Base-by-base conservation (phyloP, 2,329 filamentous ascomycete species). In the Dactylellina parvicollis region DNA sequence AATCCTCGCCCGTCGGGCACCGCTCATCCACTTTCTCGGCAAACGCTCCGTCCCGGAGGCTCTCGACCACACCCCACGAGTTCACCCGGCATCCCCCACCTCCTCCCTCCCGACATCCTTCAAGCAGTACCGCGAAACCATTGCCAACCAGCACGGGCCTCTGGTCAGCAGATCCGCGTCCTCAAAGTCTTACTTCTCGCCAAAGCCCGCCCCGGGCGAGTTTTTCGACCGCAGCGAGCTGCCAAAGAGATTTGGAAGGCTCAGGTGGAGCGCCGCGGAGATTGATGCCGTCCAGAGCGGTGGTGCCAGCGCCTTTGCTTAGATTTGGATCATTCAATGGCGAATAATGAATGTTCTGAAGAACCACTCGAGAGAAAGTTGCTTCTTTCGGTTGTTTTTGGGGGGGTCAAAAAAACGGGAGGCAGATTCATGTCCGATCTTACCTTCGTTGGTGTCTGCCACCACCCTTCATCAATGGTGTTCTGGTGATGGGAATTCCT, bases 251-350 rank as follows among this genome's bases (percentile, higher is more conserved):
- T 99, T 97, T 86, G 88, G 89, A 79, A 87, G 92, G 76, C 83
- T 87, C 52, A 86, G 88, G 10, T 90, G 93, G 82, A 89, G 87
- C 36, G 82, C 89, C 77, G 88, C 89, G 44, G 95, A 99, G 86
- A 99, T 99, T 73, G 95, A 98, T 81, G 93, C 92, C 20, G 87
- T 99, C 79, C 92, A 97, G 87, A 95, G 92, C 64, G 95, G 93
- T 62, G 95, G 95, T 66, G 95, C 94, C 32, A 90, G 86, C 79
- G 78, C 88, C 76, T 85, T 84, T 77, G 84, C 82, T 75, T 87
- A 81, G 80, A 77, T 18, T 32, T n/a, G n/a, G n/a, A n/a, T n/a
- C n/a, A n/a, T n/a, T n/a, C n/a, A n/a, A n/a, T n/a, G n/a, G n/a
- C n/a, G n/a, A n/a, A n/a, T n/a, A n/a, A n/a, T n/a, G n/a, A n/a